Evolutionary conservation across 257 asterid genomes (phyloP), one percentile per base, ranked within the genome.

Genomic region (Capsicum pubescens): DNA sequence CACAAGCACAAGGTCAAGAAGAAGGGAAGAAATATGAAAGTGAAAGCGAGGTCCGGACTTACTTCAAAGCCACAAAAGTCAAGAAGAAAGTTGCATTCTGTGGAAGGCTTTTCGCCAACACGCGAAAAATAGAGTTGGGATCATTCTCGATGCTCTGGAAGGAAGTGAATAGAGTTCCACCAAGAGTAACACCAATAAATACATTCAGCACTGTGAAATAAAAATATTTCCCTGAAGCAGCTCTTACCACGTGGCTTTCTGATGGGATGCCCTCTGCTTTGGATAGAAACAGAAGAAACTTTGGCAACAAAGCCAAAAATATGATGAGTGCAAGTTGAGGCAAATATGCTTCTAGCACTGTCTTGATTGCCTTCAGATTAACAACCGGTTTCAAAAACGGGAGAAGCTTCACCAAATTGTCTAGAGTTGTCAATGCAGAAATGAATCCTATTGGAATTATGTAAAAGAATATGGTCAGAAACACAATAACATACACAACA

Each of bases 71-170:
- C 72, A 96, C 99, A 82, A 87, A 96, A 52, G 99, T 96, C 90
- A 93, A 66, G 92, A 96, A 96, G 93, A 96, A 96, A 80, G 99
- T 96, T 54, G 99, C 99, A 90, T 94, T 93, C 86, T 91, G 91
- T 1, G 99, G 99, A 82, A 96, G 98, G 87, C 97, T 93, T 9
- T 61, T 60, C n/a, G 94, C 99, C n/a, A 96, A 90, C 58, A 91
- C 57, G n/a, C 78, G 8, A 64, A 89, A 13, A 9, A 85, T 2
- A 5, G 89, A 79, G 84, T 89, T 72, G 0, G 99, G 97, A 2
- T 90, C 3, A 5, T 92, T 35, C 91, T 93, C 84, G 64, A 96
- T 86, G 0, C 17, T 8, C 89, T 94, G 92, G 10, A 96, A 80
- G 1, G 93, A 78, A 44, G 81, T 44, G 85, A 92, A 93, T 66